Evolutionary conservation across 305 asterid species (phyloP), one percentile per base, ranked within the genome.

Genomic region (Solanum hybrid): DNA sequence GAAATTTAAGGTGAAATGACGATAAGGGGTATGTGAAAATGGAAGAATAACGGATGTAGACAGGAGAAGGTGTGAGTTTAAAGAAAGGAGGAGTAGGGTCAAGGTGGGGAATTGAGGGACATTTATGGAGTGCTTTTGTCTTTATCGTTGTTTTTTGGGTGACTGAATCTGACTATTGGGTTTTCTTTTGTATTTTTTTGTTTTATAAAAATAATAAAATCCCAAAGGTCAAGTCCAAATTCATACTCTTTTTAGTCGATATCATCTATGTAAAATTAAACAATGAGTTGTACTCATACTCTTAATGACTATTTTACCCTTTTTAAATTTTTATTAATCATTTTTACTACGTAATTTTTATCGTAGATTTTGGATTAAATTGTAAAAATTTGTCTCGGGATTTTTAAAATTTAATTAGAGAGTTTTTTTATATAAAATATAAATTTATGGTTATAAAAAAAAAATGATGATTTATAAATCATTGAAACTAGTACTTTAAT

Each of bases 101-200:
- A 89, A 92, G 90, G 91, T 37, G 90, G 89, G 38, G 90, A 90
- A 71, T 42, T 20, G 81, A 76, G 90, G 90, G 89, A 72, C 38
- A 88, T 60, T 88, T 90, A 79, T 90, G 89, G 86, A 89, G 76
- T 84, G 91, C 51, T 89, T 90, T 91, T 90, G 93, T 91, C 91
- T 78, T 90, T 90, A 79, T 90, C 31, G 27, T 87, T 89, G 88
- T 82, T 91, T 89, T 79, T 71, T 87, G 86, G 79, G 77, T 34
- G 87, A 60, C 56, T 79, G 78, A 51, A 79, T 88, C 87, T 88
- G 87, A 88, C 87, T 89, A 73, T 16, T 27, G 37, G 38, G 10
- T 87, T 91, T 88, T 46, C 42, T 86, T 51, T 26, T 87, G 56
- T 79, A 37, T n/a, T 79, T 80, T 80, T 38, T 10, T 35, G 7